Evolutionary conservation across 202 grass and related monocot species (phyloP), one percentile per base, ranked within the genome.

Genomic region (Cymbopogon flexuosus): DNA sequence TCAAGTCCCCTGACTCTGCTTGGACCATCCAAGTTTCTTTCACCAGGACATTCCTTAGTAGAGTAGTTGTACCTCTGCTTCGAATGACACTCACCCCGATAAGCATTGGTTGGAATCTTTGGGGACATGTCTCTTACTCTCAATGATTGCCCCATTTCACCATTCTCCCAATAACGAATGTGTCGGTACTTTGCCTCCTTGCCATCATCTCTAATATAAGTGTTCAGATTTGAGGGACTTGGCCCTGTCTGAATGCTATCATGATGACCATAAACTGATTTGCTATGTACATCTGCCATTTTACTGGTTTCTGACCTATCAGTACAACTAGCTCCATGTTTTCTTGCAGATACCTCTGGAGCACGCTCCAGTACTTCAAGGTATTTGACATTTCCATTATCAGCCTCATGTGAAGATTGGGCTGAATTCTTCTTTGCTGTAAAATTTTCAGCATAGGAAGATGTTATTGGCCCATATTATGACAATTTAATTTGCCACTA

Each of bases 371-470:
- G 73, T 57, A 95, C 77, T 84, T 93, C 88, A 41, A 95, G 85
- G 84, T 91, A 93, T 29, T 88, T 95, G 54, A 93, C 83, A 82
- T 84, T 91, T 85, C 64, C 87, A 77, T 78, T 79, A 33, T 91
- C 79, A 14, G 86, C 74, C 33, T 90, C 80, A 66, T 87, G 77
- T 18, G 81, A 73, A 66, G 65, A 60, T 86, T 86, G 46, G 75
- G 37, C 77, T 42, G 83, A 79, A 33, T 13, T 75, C 76, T 86
- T 85, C 68, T 93, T 99, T 52, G 90, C 96, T 95, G 90, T 60
- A 84, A 82, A 72, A 75, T 88, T 70, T 61, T 63, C 23, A 84
- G 58, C n/a, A 62, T 13, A 61, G 34, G 8, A 71, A 65, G 40
- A 60, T 62, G 51, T 62, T 69, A 78, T 81, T 43, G 81, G 35